Base-by-base conservation (phyloP, 805 yeast genomes). In the Saturnispora ahearnii region DNA sequence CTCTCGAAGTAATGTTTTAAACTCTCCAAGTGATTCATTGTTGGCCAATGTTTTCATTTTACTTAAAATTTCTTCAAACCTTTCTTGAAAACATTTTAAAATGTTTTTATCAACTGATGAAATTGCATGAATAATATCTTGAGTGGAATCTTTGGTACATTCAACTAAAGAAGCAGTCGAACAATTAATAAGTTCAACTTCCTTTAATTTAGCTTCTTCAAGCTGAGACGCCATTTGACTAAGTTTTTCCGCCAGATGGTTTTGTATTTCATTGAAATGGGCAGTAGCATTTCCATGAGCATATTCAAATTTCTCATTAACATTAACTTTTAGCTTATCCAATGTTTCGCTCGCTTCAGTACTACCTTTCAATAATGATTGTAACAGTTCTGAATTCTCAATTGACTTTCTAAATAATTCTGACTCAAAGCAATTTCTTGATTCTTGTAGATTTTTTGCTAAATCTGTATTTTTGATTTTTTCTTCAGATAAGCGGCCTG, bases 401-500 rank as follows among this genome's bases (percentile, higher is more conserved):
- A 24, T 24, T 3, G 38, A 53, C 50, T 46, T 53, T 40, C 30
- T 46, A 45, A 8, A 46, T 41, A 52, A 57, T 3, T 48, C 33
- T 3, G 45, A 33, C 37, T 57, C 56, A 26, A 49, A 32, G n/a
- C 15, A 41, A 8, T 32, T 44, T 28, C 56, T 52, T 29, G 41
- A 22, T 3, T 47, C 48, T 8, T 55, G 59, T 12, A 64, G 38
- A 0, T 48, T 46, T 41, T 58, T 62, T 28, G 56, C 57, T n/a
- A 70, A 53, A n/a, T 60, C 58, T 2, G 49, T 31, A 2, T 63
- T 68, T 48, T 64, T 70, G 11, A 73, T 61, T 48, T 71, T 74
- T 53, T 74, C 77, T 49, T 74, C 79, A 8, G 74, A 71, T 38
- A 75, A 60, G 44, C 71, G 65, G 1, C 78, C 77, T 9, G 76